phyloP scores from a whole-genome alignment of 805 yeast species.

The Pichia nanzhaoensis region DNA sequence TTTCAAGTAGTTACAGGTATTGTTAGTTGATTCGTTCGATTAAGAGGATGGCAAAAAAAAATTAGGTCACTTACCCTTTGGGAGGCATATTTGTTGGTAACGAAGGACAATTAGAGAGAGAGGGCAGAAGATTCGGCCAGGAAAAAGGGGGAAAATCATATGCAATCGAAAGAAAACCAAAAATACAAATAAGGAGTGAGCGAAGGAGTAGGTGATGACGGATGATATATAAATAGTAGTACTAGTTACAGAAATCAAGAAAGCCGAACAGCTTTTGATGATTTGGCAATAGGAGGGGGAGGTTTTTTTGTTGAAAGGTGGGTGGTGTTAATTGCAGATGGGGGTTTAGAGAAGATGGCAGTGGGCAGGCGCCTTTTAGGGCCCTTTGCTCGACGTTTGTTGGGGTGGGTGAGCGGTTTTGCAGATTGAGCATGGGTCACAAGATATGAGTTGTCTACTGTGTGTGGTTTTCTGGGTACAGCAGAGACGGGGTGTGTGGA shows the following conservation, averaged over 20 bases:
- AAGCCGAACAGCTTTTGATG: neutral
- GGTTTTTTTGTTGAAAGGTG: neutral
- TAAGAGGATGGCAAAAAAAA: neutral
- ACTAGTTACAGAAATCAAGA: too few relatives aligned
- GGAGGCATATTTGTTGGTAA: too few relatives aligned
- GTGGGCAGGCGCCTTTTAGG: slow-evolving; percentile 46
- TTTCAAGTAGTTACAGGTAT: too few relatives aligned
- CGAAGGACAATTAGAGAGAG: too few relatives aligned
- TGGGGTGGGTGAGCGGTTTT: slow-evolving; percentile 36
- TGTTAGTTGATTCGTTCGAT: too few relatives aligned
- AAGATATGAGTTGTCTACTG: neutral
- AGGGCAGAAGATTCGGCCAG: too few relatives aligned
- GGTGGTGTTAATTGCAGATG: too few relatives aligned
- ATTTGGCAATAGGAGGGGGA: neutral
- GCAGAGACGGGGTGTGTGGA: neutral
- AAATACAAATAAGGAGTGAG: neutral
- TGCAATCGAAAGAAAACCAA: too few relatives aligned
- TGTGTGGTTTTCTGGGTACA: neutral
- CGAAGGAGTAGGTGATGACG: too few relatives aligned
- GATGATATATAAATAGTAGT: too few relatives aligned
- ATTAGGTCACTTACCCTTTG: too few relatives aligned
- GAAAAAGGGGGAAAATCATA: too few relatives aligned
- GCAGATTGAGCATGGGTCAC: neutral
- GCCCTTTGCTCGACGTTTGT: slow-evolving; percentile 43
- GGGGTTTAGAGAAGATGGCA: slow-evolving; percentile 2